Base-by-base conservation (phyloP, 768 basidiomycete genomes). In the Boletus bicolor region DNA sequence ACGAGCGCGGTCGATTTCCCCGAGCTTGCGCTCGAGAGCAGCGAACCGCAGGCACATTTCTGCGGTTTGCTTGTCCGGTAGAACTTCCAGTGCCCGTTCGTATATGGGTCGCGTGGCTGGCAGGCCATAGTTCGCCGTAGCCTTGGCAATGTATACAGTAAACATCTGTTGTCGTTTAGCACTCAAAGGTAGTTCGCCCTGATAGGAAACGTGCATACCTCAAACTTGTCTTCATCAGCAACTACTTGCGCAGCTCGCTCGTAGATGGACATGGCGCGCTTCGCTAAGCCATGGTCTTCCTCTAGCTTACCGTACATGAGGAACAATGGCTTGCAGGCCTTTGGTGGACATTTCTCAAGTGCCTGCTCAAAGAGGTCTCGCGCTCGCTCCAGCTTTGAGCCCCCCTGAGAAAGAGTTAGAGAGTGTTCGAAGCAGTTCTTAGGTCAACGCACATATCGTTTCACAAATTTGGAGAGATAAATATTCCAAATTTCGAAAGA, bases 401-500 rank as follows among this genome's bases (percentile, higher is more conserved):
- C 97, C 34, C 90, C 93, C 92, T 95, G 52, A 11, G 37, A 44
- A 49, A 49, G 26, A 24, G 45, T 65, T 19, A 53, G 50, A 6
- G 48, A 37, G 41, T 37, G 30, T 43, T 44, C 28, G 35, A 12
- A 34, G 11, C n/a, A 45, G 28, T 28, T 15, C 58, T 38, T 39
- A 43, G 56, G 21, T 44, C 44, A 7, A 80, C 89, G 68, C 64
- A 95, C 93, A 73, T 95, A 98, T 74, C 97, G 90, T 73, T 93
- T 94, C 56, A 95, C 83, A 70, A 99, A 99, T 73, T 98, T 98
- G 43, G 92, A 87, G 19, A 99, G 75, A 72, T 98, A 99, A 51
- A 97, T 97, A 71, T 99, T 98, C 96, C 97, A 98, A 60, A 99
- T 86, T 73, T 99, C 97, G 71, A 98, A 98, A 4, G 93, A 95